These are phyloP conservation scores for Saccharomycopsis crataegensis DNA, from an alignment of 1,139 yeast genomes.

Conservation along the genomic window DNA sequence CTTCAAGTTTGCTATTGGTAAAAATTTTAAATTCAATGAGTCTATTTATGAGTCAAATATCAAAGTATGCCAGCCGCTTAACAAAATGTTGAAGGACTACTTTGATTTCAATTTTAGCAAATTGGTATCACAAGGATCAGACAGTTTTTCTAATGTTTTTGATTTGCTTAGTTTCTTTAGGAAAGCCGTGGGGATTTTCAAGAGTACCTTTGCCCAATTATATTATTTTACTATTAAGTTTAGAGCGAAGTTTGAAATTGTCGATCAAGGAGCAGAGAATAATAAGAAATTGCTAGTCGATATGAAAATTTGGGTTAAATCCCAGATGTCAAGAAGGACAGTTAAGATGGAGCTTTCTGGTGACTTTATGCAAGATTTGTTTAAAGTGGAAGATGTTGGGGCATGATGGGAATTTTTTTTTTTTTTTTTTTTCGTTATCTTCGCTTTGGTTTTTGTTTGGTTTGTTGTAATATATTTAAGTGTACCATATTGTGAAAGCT, in stretches of 20 bases:
- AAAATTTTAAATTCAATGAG: conserved; percentile 10
- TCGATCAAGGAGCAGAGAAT: neutral
- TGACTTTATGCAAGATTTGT: neutral
- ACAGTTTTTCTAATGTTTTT: neutral
- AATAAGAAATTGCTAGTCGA: neutral
- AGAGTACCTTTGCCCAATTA: conserved; percentile 7
- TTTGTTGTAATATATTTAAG: no score
- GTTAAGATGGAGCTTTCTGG: conserved; percentile 6
- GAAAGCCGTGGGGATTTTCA: neutral
- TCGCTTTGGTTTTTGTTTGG: no score
- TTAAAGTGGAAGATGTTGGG: no score
- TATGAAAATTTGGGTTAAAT: neutral
- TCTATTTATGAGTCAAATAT: conserved; percentile 3
- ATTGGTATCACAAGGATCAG: neutral
- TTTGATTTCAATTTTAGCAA: conserved; percentile 6
- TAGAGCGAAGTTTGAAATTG: conserved; percentile 8
- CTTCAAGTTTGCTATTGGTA: conserved; percentile 23
- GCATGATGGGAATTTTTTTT: no score
- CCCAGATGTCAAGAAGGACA: neutral
- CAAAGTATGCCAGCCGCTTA: neutral
- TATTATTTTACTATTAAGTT: conserved; percentile 9
- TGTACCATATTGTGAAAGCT: no score
- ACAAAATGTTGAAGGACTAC: conserved; percentile 1
- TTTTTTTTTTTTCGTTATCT: no score
- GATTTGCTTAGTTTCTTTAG: conserved; percentile 5